Evolutionary conservation across 495 filamentous ascomycete species (phyloP).

Genomic region (Glarea lozoyensis): DNA sequence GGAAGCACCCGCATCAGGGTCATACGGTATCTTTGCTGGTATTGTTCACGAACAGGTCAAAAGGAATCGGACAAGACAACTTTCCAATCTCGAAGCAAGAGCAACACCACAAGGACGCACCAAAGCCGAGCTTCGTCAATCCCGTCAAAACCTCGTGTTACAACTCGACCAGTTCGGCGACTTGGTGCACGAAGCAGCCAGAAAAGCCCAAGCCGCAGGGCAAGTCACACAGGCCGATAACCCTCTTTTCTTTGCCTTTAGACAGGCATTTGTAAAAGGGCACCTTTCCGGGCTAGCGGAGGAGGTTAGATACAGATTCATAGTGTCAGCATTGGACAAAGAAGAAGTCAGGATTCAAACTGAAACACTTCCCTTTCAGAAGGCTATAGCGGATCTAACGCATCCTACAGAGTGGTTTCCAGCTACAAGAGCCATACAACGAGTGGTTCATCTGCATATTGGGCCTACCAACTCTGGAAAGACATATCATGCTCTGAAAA

Average conservation of each 20-base stretch:
- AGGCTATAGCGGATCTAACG: constrained; percentile 64
- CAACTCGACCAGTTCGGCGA: background rate
- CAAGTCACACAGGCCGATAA: constrained; percentile 23
- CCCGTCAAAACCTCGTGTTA: too few species aligned
- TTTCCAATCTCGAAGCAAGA: too few species aligned
- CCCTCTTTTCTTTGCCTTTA: constrained; percentile 44
- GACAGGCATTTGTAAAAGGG: constrained; percentile 42
- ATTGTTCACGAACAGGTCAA: background rate
- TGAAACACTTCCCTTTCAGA: constrained; percentile 45
- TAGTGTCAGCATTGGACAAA: constrained; percentile 25
- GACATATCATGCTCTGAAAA: constrained; percentile 87
- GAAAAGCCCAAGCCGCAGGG: too few species aligned
- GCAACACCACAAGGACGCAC: too few species aligned
- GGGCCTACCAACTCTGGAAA: constrained; percentile 98
- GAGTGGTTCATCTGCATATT: constrained; percentile 86
- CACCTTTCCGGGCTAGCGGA: constrained; percentile 38
- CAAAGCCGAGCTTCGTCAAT: too few species aligned
- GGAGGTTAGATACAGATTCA: constrained; percentile 52
- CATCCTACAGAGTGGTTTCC: constrained; percentile 91
- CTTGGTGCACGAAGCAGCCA: too few species aligned
- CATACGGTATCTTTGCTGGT: background rate
- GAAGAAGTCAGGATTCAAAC: constrained; percentile 22
- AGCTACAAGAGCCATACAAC: constrained; percentile 62
- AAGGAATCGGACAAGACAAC: too few species aligned
- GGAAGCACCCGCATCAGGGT: too few species aligned